Evolutionary conservation across 169 alveolate genomes (phyloP), one percentile per base, ranked within the genome.

Genomic region (Plasmodium adleri): DNA sequence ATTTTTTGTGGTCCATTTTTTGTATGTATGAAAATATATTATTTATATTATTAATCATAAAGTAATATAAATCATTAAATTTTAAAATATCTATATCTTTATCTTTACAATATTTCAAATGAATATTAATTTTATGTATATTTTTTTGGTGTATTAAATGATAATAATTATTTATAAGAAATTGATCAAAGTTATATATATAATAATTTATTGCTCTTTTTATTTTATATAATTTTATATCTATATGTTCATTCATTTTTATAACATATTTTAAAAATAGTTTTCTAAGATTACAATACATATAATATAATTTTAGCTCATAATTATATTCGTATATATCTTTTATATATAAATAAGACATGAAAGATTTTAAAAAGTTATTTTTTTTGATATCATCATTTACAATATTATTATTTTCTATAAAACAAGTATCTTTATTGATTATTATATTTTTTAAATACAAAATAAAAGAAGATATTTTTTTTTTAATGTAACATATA

Each of bases 181-280:
- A 78, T 56, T 80, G 67, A 26, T 80, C 90, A 1, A 80, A 13
- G 7, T 80, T 80, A 20, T 67, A 39, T 6, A 80, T 28, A n/a
- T 67, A 80, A 15, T 80, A 80, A 71, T 80, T 67, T 20, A 80
- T 39, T 3, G 17, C 58, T 68, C 72, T 80, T 28, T 80, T 80
- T 12, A 80, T 43, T 6, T 62, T 52, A 15, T 59, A 68, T 3
- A 66, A 4, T 24, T 80, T 80, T 0, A 13, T 10, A 26, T 67
- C 59, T 15, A 80, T 15, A 71, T 67, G 58, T n/a, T 2, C 32
- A 26, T 17, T 66, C 2, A 59, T 52, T n/a, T 62, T 9, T 28
- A 67, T 6, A 26, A n/a, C n/a, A 50, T 80, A 54, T 32, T 26
- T 43, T 12, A 5, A 24, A 32, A 62, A 15, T n/a, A 7, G 49